Percentiles rank a stretch among this genome's conserved stretches.
Evolutionary conservation across 2,329 filamentous ascomycete species (phyloP).

Genomic region (Sarocladium kiliense): DNA sequence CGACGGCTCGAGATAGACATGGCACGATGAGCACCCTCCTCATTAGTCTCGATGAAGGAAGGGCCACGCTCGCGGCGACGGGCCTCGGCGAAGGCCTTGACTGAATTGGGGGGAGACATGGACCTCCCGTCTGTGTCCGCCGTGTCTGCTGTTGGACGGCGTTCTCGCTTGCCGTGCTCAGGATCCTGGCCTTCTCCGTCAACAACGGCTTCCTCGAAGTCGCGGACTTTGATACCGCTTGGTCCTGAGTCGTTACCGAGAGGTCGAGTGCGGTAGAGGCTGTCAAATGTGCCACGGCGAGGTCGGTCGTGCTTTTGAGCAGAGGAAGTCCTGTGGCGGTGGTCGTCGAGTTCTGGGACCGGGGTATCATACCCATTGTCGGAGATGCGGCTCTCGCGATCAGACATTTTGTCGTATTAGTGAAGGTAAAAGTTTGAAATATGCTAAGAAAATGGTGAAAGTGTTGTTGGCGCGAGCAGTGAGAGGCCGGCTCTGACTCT

Average conservation of each 20-base stretch:
- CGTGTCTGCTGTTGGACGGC: slow-evolving; percentile 53
- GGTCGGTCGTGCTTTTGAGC: slow-evolving; percentile 55
- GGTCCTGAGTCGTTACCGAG: slow-evolving; percentile 23
- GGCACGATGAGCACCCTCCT: slow-evolving; percentile 59
- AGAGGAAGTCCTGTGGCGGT: slow-evolving; percentile 63
- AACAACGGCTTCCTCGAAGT: slow-evolving; percentile 81
- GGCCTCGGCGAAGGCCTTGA: slow-evolving; percentile 93
- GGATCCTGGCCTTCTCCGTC: slow-evolving; percentile 51
- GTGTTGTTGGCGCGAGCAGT: background rate
- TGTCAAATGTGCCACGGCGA: slow-evolving; percentile 70
- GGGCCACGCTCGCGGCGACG: slow-evolving; percentile 75
- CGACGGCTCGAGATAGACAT: slow-evolving; percentile 63
- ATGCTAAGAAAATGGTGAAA: background rate
- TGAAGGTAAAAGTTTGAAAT: background rate
- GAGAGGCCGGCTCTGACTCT: background rate
- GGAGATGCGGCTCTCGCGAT: slow-evolving; percentile 51
- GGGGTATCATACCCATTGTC: slow-evolving; percentile 67
- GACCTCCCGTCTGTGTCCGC: slow-evolving; percentile 55
- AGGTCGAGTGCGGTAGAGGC: slow-evolving; percentile 53
- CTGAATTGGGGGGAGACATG: slow-evolving; percentile 87
- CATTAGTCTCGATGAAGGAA: slow-evolving; percentile 45
- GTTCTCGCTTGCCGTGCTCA: slow-evolving; percentile 32
- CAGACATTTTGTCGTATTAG: slow-evolving; percentile 47
- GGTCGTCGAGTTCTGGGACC: slow-evolving; percentile 80
- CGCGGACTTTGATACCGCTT: slow-evolving; percentile 50